Conservation (phyloP, 169 alveolate genomes). For the Babesia caballi region DNA sequence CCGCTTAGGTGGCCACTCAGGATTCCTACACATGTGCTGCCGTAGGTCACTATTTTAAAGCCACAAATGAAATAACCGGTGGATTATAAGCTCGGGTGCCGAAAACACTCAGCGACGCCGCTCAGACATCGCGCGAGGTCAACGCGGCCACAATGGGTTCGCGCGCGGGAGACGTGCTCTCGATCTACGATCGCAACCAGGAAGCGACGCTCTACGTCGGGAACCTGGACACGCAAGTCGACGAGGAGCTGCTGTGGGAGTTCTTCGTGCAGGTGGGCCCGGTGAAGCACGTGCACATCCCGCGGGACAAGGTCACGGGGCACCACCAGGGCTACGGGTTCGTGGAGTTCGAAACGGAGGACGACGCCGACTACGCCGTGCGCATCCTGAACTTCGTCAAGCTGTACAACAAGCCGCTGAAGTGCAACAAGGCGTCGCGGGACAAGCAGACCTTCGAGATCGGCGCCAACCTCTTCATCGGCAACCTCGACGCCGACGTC, state of each 20-base stretch:
- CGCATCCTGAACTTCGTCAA: constrained; percentile 95
- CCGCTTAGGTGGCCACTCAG: too few species aligned
- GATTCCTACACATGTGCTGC: too few species aligned
- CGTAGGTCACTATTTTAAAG: too few species aligned
- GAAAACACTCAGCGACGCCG: too few species aligned
- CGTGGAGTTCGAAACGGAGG: constrained; percentile 95
- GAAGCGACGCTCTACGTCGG: constrained; percentile 91
- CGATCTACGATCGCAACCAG: constrained; percentile 85
- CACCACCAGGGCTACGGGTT: constrained; percentile 91
- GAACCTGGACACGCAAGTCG: constrained; percentile 92
- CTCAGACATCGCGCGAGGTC: background rate
- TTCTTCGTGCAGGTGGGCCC: constrained; percentile 96
- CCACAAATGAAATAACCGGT: too few species aligned
- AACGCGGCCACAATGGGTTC: constrained; percentile 42
- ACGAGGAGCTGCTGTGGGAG: constrained; percentile 97
- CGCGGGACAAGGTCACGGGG: constrained; percentile 91
- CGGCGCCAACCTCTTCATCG: constrained; percentile 98
- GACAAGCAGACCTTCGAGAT: constrained; percentile 94
- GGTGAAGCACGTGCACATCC: constrained; percentile 94
- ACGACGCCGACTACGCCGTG: constrained; percentile 97
- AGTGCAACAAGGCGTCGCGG: constrained; percentile 95
- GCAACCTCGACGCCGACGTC: constrained; percentile 95
- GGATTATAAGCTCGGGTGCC: too few species aligned
- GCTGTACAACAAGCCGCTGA: constrained; percentile 94
- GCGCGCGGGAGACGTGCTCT: constrained; percentile 79